These are phyloP conservation scores for Berkeleyomyces rouxiae DNA, from an alignment of 2,329 filamentous ascomycete genomes.

Conservation along the genomic window DNA sequence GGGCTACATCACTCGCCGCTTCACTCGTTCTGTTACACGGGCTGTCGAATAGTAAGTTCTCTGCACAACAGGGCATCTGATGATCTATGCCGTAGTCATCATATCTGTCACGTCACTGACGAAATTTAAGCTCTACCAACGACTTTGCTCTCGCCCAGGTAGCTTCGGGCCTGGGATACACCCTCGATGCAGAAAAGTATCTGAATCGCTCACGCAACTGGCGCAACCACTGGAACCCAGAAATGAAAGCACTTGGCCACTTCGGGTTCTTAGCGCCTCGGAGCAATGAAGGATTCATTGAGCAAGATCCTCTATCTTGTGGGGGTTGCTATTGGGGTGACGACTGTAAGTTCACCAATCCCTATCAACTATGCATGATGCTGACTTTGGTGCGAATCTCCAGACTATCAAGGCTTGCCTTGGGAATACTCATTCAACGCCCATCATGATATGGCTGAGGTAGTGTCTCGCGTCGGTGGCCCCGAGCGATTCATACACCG, in stretches of 20 bases:
- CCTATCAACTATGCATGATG: background rate
- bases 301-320: slow-evolving; percentile 41
- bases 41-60: slow-evolving; percentile 43
- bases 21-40: slow-evolving; percentile 43
- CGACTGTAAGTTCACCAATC: slow-evolving; percentile 22
- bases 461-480: slow-evolving; percentile 41
- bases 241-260: slow-evolving; percentile 40
- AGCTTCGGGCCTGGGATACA: slow-evolving; percentile 37
- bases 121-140: slow-evolving; percentile 32
- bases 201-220: slow-evolving; percentile 48
- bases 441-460: slow-evolving; percentile 44
- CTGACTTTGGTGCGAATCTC: background rate
- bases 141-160: slow-evolving; percentile 53
- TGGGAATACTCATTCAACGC: slow-evolving; percentile 57
- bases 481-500: slow-evolving; percentile 35
- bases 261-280: slow-evolving; percentile 50
- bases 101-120: background rate
- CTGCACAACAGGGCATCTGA: too few species aligned
- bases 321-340: slow-evolving; percentile 51
- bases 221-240: slow-evolving; percentile 54
- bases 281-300: slow-evolving; percentile 31
- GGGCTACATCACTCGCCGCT: slow-evolving; percentile 49
- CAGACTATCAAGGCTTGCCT: slow-evolving; percentile 39
- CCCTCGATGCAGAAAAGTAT: slow-evolving; percentile 38
- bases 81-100: background rate